phyloP scores from a whole-genome alignment of 768 basidiomycete genomes.

The Naematelia aurantialba region DNA sequence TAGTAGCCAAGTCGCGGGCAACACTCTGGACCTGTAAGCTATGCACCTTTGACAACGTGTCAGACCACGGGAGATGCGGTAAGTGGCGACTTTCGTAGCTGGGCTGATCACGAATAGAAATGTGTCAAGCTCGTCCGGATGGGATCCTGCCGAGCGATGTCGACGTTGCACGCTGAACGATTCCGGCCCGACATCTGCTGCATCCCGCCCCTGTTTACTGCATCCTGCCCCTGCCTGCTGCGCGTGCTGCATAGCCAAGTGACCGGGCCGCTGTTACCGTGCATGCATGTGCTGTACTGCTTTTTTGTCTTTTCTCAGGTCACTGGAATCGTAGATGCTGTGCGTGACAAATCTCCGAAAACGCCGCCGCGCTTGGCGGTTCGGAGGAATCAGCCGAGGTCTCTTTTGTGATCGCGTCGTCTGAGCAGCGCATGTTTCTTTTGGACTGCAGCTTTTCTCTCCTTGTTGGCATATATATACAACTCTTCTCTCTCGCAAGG shows the following conservation, averaged over 20 bases:
- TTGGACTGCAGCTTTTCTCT: too few relatives aligned
- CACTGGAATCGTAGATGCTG: background rate
- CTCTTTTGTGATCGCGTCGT: too few relatives aligned
- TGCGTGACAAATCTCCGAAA: slow-evolving; percentile 5
- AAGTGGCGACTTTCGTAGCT: slow-evolving; percentile 8
- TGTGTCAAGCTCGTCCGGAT: slow-evolving; percentile 36
- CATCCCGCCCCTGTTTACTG: background rate
- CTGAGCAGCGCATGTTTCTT: too few relatives aligned
- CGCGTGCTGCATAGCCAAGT: background rate
- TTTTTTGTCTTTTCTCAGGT: too few relatives aligned
- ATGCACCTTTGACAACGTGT: slow-evolving; percentile 33
- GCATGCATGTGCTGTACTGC: slow-evolving; percentile 4
- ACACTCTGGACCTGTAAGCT: slow-evolving; percentile 39
- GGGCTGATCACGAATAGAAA: slow-evolving; percentile 24
- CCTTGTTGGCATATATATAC: too few relatives aligned
- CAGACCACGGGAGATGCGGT: slow-evolving; percentile 38
- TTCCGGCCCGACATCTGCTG: background rate
- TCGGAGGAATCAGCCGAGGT: background rate
- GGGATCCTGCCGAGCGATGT: slow-evolving; percentile 23
- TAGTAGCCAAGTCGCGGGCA: too few relatives aligned
- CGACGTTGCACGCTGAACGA: background rate
- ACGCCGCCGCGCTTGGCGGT: too few relatives aligned
- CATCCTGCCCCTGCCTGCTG: background rate
- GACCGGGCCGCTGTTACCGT: background rate
- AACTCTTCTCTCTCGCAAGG: too few relatives aligned